Conservation (phyloP, 768 basidiomycete species). For the Termitomyces sp. region DNA sequence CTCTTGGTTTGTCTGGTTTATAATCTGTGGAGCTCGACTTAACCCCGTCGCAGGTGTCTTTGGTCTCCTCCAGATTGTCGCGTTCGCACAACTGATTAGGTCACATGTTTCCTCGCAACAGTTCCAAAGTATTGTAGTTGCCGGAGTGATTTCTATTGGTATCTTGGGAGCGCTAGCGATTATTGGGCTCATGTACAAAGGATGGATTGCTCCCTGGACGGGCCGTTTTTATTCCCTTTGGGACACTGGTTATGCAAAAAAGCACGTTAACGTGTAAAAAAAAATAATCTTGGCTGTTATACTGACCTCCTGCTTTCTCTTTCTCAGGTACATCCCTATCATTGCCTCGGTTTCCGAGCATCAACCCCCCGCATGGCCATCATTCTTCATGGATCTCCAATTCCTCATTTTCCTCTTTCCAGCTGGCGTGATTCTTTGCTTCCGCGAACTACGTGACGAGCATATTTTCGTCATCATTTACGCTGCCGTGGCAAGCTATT, state of each 20-base stretch:
- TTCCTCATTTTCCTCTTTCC: constrained; percentile 98
- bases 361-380: constrained; percentile 99
- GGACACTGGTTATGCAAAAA: constrained; percentile 99
- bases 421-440: constrained; percentile 91
- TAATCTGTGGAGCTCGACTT: background rate
- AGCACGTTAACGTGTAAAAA: constrained; percentile 44
- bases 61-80: constrained; percentile 92
- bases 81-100: constrained; percentile 87
- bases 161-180: constrained; percentile 71
- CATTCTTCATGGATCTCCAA: constrained; percentile 99
- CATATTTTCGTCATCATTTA: constrained; percentile 99
- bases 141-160: constrained; percentile 66
- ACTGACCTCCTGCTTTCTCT: constrained; percentile 6
- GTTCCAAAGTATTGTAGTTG: constrained; percentile 79
- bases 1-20: constrained; percentile 60
- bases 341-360: constrained; percentile 99
- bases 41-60: constrained; percentile 66
- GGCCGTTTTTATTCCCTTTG: constrained; percentile 98
- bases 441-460: constrained; percentile 92
- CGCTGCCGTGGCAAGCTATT: constrained; percentile 93
- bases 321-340: constrained; percentile 83
- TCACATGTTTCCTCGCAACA: constrained; percentile 89
- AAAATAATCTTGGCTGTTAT: background rate
- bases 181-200: constrained; percentile 82
- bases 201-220: constrained; percentile 99